Conservation (phyloP, 2,329 filamentous ascomycete species). For the Ilyonectria robusta region DNA sequence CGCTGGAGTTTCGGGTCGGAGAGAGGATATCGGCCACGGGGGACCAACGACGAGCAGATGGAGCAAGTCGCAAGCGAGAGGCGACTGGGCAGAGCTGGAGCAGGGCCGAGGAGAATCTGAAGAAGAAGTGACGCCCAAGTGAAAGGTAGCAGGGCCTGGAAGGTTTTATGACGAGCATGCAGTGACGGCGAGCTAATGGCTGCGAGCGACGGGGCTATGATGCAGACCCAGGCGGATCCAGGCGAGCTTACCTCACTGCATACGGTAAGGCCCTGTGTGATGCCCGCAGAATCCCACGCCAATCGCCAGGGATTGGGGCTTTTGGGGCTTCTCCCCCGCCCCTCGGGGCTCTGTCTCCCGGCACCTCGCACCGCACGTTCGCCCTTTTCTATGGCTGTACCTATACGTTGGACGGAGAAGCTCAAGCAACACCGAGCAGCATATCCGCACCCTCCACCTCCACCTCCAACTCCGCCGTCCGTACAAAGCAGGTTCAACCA, state of each 20-base stretch:
- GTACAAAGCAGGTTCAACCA: conserved; percentile 26
- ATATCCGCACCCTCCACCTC: conserved; percentile 6
- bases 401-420: conserved; percentile 1
- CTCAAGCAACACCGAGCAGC: background rate
- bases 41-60: conserved; percentile 25
- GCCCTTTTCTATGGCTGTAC: conserved; percentile 16
- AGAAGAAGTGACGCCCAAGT: conserved; percentile 42
- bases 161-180: conserved; percentile 51
- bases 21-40: conserved; percentile 29
- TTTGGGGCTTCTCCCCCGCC: conserved; percentile 15
- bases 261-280: conserved; percentile 30
- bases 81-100: conserved; percentile 31
- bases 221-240: conserved; percentile 40
- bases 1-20: conserved; percentile 15
- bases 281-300: conserved; percentile 29
- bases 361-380: conserved; percentile 19
- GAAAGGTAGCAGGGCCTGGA: conserved; percentile 41
- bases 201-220: conserved; percentile 49
- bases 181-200: conserved; percentile 45
- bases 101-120: conserved; percentile 38
- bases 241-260: conserved; percentile 37
- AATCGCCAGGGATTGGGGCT: conserved; percentile 24
- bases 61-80: conserved; percentile 22
- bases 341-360: conserved; percentile 31
- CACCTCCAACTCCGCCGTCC: conserved; percentile 6